Conservation (phyloP, 2,329 filamentous ascomycete genomes). For the Dactylonectria macrodidyma region DNA sequence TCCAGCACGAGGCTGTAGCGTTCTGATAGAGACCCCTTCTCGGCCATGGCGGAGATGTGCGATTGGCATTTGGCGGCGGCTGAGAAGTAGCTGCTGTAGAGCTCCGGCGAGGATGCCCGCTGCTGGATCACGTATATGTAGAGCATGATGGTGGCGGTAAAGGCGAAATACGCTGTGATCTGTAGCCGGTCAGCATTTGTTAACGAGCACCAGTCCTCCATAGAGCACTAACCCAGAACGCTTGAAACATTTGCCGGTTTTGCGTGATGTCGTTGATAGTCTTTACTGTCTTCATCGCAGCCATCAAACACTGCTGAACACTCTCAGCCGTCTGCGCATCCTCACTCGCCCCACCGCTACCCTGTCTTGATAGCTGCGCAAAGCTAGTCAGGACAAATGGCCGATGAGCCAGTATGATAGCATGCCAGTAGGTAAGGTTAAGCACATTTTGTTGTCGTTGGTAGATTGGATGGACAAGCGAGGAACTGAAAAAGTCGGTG, state of each 20-base stretch:
- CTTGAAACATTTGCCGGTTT: constrained; percentile 41
- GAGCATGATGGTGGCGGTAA: constrained; percentile 44
- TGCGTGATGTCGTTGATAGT: constrained; percentile 44
- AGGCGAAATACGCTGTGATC: constrained; percentile 47
- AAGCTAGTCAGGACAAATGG: constrained; percentile 57
- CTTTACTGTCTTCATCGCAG: constrained; percentile 41
- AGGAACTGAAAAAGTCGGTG: constrained; percentile 53
- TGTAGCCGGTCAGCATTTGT: constrained; percentile 13
- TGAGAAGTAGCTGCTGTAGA: constrained; percentile 38
- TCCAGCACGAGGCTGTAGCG: constrained; percentile 44
- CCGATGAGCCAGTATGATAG: constrained; percentile 57
- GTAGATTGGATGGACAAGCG: constrained; percentile 56
- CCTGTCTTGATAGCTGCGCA: constrained; percentile 34
- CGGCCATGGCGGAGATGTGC: constrained; percentile 42
- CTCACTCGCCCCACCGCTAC: constrained; percentile 1
- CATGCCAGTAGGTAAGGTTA: constrained; percentile 60
- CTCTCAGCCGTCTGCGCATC: constrained; percentile 35
- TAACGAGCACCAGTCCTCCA: background rate
- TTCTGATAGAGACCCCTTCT: constrained; percentile 42
- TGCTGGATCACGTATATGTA: constrained; percentile 48
- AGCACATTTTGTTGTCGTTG: constrained; percentile 59
- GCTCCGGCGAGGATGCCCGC: constrained; percentile 38
- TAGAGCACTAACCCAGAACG: constrained; percentile 39
- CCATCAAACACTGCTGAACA: constrained; percentile 39
- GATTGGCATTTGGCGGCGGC: constrained; percentile 41